Evolutionary conservation across 371 early-diverging fungal genomes (phyloP), one percentile per base, ranked within the genome.

Genomic region (Mucor sp.): DNA sequence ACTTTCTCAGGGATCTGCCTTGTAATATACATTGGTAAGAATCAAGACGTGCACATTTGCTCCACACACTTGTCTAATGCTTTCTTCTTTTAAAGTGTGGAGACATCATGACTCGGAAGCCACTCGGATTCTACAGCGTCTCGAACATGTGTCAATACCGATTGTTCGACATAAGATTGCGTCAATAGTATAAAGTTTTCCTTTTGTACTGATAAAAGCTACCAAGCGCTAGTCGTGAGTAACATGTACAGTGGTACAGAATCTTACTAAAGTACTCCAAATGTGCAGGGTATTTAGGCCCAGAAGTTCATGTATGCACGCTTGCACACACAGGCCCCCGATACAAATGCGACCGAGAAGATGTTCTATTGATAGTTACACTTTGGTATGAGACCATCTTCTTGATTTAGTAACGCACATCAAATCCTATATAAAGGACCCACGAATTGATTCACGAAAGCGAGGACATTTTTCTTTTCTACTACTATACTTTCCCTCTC

Each of bases 261-360:
- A 53, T 53, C 25, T 33, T 53, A 55, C 37, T 55, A 23, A 53
- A 39, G 14, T 33, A 14, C 7, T 14, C 15, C 3, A 17, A 61
- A 61, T n/a, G 33, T 35, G 53, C 47, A 35, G 62, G 62, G 62
- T 62, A 62, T 62, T 47, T 50, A 62, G 63, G 37, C 63, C 63
- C 53, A 62, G 50, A 62, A 37, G 27, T 27, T 27, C 27, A 53
- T 53, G 23, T 57, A 37, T 55, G n/a, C 39, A 59, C 59, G 23
- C 33, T 15, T 15, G 11, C 23, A 39, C 21, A 37, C 61, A 67
- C 67, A 61, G 67, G 67, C 55, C 67, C 66, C 67, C 67, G 61
- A 53, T 55, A 67, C 62, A 67, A 37, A 39, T 17, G 21, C 60
- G 28, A 59, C 17, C 44, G 6, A 41, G n/a, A 35, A 58, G 66